phyloP scores from a whole-genome alignment of 257 asterid genomes.

The Solanum corneliomulleri region DNA sequence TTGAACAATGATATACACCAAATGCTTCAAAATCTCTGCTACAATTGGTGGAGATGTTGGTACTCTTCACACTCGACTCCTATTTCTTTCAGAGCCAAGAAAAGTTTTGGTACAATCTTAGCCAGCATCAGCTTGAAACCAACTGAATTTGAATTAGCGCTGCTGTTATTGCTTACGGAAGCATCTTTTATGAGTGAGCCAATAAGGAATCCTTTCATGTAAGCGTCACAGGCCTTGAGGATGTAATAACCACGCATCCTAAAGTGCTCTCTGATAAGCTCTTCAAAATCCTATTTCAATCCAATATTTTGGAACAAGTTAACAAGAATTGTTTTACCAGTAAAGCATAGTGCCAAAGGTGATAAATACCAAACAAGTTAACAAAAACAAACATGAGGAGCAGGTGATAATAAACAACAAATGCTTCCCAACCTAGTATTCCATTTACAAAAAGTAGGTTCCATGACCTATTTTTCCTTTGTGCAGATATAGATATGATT shows the following conservation, averaged over 20 bases:
- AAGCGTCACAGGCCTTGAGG: constrained; percentile 91
- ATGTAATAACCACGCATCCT: constrained; percentile 73
- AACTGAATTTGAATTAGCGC: constrained; percentile 54
- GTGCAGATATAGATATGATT: not conserved
- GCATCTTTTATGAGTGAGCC: constrained; percentile 80
- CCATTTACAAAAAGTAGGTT: not conserved
- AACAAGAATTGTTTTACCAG: not conserved
- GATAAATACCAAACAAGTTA: not conserved
- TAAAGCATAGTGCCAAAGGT: not conserved
- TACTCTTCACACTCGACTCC: constrained; percentile 78
- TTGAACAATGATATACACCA: constrained; percentile 1
- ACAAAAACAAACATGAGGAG: not conserved
- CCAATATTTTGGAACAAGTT: not conserved
- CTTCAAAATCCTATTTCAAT: constrained; percentile 67
- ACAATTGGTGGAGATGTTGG: constrained; percentile 35
- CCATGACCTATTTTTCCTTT: not conserved
- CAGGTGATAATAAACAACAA: not conserved
- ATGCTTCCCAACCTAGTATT: not conserved
- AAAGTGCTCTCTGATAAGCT: constrained; percentile 66
- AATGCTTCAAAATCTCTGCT: constrained; percentile 14
- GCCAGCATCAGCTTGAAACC: constrained; percentile 94
- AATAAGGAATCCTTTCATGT: constrained; percentile 81
- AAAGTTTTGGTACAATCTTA: constrained; percentile 72
- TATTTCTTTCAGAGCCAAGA: constrained; percentile 36
- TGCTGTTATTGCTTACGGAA: constrained; percentile 17